Evolutionary conservation across 768 basidiomycete species (phyloP).

Genomic region (Tylopilus rubrobrunneus): DNA sequence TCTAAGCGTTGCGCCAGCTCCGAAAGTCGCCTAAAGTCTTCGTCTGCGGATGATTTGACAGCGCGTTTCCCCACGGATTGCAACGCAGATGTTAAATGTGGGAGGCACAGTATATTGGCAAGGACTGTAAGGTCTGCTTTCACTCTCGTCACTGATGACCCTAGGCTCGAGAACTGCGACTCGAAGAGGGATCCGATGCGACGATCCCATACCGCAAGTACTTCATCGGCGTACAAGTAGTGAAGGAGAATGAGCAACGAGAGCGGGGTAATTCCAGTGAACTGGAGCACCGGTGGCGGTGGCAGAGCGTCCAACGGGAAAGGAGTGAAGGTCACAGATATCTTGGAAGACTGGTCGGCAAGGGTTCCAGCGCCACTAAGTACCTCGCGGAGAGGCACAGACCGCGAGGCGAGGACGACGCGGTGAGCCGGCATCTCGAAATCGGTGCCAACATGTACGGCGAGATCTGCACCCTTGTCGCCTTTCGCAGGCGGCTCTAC

Average conservation of each 20-base stretch:
- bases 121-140: constrained; percentile 62
- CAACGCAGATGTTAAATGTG: constrained; percentile 49
- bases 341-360: constrained; percentile 25
- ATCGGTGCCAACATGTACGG: constrained; percentile 44
- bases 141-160: constrained; percentile 43
- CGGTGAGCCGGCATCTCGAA: constrained; percentile 59
- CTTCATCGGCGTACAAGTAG: constrained; percentile 85
- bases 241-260: constrained; percentile 71
- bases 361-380: constrained; percentile 34
- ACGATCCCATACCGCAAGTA: constrained; percentile 81
- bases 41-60: constrained; percentile 44
- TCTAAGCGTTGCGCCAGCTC: constrained; percentile 18
- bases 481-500: neutral
- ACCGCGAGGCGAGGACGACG: constrained; percentile 63
- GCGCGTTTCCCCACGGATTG: constrained; percentile 57
- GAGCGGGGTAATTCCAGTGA: constrained; percentile 60
- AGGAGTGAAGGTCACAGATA: constrained; percentile 30
- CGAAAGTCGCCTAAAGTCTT: constrained; percentile 52
- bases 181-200: constrained; percentile 51
- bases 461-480: constrained; percentile 58
- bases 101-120: constrained; percentile 57
- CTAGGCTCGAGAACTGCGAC: constrained; percentile 35
- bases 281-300: constrained; percentile 12
- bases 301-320: neutral
- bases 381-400: constrained; percentile 39